phyloP scores from a whole-genome alignment of 306 rosid species.

The Trichosanthes truncata region DNA sequence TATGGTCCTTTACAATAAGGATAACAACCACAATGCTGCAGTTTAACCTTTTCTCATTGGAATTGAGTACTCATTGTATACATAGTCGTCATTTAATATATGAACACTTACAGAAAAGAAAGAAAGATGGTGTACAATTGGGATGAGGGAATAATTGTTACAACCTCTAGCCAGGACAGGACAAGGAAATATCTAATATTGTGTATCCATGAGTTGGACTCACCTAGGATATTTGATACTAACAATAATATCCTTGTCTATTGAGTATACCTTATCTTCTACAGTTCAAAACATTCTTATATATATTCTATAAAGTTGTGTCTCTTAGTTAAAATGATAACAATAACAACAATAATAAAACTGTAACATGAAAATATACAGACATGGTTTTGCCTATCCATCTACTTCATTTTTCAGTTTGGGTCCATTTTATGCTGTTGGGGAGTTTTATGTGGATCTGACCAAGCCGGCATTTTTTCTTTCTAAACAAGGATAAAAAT shows the following conservation, averaged over 20 bases:
- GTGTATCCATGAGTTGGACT: background rate
- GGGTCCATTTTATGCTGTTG: background rate
- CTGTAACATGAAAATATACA: background rate
- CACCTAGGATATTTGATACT: background rate
- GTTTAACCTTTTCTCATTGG: background rate
- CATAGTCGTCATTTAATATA: background rate
- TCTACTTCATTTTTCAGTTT: background rate
- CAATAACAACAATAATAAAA: background rate
- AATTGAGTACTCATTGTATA: background rate
- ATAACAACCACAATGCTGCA: background rate
- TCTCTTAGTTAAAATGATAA: background rate
- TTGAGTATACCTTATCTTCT: background rate
- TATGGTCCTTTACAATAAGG: background rate
- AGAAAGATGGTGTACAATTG: background rate
- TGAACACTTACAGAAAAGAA: background rate
- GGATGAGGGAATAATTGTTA: background rate
- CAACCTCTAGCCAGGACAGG: background rate
- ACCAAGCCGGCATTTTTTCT: background rate
- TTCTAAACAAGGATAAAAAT: background rate
- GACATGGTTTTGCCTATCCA: background rate
- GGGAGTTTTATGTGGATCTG: background rate
- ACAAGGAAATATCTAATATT: background rate
- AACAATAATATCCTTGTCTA: background rate
- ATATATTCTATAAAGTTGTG: constrained; percentile 4
- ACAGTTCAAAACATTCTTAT: background rate